Percentiles rank a stretch among this genome's conserved stretches.
phyloP scores from a whole-genome alignment of 768 basidiomycete genomes.

The Paxillus involutus region DNA sequence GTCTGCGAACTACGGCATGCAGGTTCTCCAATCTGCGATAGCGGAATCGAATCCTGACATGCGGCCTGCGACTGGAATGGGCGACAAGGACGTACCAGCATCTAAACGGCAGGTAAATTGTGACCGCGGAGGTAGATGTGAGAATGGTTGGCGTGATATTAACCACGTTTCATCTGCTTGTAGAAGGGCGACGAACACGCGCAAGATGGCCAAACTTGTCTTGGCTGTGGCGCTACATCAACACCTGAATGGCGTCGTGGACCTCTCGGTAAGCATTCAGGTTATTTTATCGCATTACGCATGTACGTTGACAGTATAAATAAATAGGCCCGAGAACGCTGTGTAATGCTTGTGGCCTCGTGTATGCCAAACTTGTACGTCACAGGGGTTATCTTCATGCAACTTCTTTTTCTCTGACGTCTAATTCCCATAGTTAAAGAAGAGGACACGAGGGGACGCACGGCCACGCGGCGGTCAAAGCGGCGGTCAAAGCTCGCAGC shows the following conservation, averaged over 20 bases:
- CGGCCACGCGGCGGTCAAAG: constrained; percentile 26
- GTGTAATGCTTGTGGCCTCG: constrained; percentile 85
- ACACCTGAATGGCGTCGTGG: constrained; percentile 88
- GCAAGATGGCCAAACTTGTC: constrained; percentile 70
- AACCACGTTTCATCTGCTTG: constrained; percentile 19
- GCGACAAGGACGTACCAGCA: constrained; percentile 30
- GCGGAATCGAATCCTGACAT: constrained; percentile 28
- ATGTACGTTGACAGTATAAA: constrained; percentile 25
- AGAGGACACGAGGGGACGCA: constrained; percentile 34
- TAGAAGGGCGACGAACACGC: constrained; percentile 43
- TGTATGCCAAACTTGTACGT: constrained; percentile 83
- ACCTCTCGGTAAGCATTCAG: constrained; percentile 62
- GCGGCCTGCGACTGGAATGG: constrained; percentile 19
- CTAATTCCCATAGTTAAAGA: constrained; percentile 27
- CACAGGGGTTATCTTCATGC: constrained; percentile 23
- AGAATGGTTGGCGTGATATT: constrained; percentile 28
- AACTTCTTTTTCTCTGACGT: constrained; percentile 20
- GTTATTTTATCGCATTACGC: constrained; percentile 22
- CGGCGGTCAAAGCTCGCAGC: constrained; percentile 31
- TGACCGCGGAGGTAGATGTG: constrained; percentile 26
- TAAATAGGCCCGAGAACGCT: constrained; percentile 72
- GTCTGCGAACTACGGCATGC: constrained; percentile 40
- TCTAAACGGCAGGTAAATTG: constrained; percentile 35
- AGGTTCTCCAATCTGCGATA: constrained; percentile 30
- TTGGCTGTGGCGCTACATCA: constrained; percentile 80